A percentile compares a stretch with the other conserved stretches of the same genome.
phyloP scores from a whole-genome alignment of 2,329 filamentous ascomycete genomes.

The Colletotrichum coccodes region DNA sequence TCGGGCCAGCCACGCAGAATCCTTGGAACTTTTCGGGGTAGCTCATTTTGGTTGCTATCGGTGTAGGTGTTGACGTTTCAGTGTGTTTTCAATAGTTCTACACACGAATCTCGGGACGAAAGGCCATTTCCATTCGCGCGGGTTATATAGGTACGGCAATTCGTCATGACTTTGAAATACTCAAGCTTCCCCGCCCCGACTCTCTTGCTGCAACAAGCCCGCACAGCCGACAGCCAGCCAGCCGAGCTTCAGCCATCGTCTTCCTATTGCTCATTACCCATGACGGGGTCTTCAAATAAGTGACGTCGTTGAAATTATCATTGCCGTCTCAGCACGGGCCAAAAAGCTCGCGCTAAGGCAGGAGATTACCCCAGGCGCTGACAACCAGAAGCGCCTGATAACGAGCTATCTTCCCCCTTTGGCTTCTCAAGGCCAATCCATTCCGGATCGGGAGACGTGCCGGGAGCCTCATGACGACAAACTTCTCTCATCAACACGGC shows the following conservation, averaged over 20 bases:
- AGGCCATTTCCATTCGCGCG: too few relatives aligned
- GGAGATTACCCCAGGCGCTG: neutral
- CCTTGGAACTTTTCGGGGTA: slow-evolving; percentile 56
- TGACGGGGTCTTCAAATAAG: neutral
- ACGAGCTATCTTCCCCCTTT: slow-evolving; percentile 8
- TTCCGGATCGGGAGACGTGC: slow-evolving; percentile 8
- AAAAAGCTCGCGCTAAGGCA: neutral
- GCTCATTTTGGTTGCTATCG: slow-evolving; percentile 44
- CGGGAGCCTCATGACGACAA: slow-evolving; percentile 22
- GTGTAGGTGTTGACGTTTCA: neutral
- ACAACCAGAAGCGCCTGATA: slow-evolving; percentile 1
- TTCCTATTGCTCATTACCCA: neutral
- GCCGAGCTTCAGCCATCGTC: neutral
- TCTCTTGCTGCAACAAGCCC: neutral
- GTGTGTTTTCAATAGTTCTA: neutral
- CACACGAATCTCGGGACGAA: too few relatives aligned
- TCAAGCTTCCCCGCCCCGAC: neutral
- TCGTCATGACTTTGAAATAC: slow-evolving; percentile 14
- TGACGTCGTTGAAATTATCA: slow-evolving; percentile 27
- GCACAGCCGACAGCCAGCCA: neutral
- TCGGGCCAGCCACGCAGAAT: slow-evolving; percentile 53
- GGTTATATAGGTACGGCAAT: neutral
- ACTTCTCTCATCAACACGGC: slow-evolving; percentile 1
- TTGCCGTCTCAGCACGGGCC: neutral
- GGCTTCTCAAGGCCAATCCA: neutral